Evolutionary conservation across 2,329 filamentous ascomycete species (phyloP).

Genomic region (Diplodia sapinea): DNA sequence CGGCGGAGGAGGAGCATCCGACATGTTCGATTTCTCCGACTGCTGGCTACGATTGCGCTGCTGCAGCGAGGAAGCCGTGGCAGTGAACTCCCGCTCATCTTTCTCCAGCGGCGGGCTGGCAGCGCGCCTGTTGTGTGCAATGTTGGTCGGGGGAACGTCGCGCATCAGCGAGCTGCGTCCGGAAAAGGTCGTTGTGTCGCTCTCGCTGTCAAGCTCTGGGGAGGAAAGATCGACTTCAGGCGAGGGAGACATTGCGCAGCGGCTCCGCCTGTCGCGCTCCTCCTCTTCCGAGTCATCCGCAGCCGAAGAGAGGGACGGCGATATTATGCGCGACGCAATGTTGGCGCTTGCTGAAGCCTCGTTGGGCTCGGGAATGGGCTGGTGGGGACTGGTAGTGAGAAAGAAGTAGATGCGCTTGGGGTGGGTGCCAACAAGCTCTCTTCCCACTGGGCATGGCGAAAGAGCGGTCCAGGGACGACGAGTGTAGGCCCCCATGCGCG

Average conservation of each 20-base stretch:
- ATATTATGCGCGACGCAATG: conserved; percentile 68
- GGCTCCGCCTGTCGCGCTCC: conserved; percentile 62
- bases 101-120: conserved; percentile 88
- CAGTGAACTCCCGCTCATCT: conserved; percentile 95
- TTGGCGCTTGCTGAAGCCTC: conserved; percentile 52
- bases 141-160: conserved; percentile 42
- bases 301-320: conserved; percentile 81
- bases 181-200: conserved; percentile 63
- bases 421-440: conserved; percentile 90
- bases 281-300: conserved; percentile 68
- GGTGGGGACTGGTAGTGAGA: conserved; percentile 84
- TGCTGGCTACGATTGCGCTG: conserved; percentile 57
- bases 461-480: conserved; percentile 81
- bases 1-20: conserved; percentile 46
- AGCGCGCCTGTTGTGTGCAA: conserved; percentile 69
- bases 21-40: conserved; percentile 44
- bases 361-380: conserved; percentile 74
- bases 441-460: conserved; percentile 84
- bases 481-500: conserved; percentile 84
- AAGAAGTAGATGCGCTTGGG: conserved; percentile 97
- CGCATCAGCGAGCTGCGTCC: conserved; percentile 43
- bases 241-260: conserved; percentile 78
- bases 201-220: conserved; percentile 83
- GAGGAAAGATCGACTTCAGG: conserved; percentile 92
- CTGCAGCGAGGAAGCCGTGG: conserved; percentile 85